Evolutionary conservation across 176 grass and related monocot species (phyloP).

Genomic region (Avena eriantha): DNA sequence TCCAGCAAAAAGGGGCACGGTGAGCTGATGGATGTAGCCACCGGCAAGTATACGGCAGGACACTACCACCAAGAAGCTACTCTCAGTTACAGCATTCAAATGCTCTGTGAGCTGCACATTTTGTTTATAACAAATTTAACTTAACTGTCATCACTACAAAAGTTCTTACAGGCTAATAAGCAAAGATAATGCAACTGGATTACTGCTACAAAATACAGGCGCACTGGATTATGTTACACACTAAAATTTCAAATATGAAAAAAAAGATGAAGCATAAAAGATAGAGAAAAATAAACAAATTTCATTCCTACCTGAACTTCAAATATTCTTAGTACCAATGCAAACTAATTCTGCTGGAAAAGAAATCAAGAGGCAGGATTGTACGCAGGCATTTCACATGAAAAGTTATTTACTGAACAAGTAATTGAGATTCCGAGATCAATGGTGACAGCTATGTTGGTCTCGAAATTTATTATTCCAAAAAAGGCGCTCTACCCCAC

Average conservation of each 20-base stretch:
- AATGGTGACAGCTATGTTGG: conserved; percentile 9
- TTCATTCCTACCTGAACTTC: background rate
- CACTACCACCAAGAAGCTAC: background rate
- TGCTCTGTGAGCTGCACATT: background rate
- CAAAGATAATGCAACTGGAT: background rate
- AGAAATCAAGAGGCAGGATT: background rate
- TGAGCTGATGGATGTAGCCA: background rate
- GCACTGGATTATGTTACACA: background rate
- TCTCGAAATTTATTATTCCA: background rate
- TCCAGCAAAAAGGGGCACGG: background rate
- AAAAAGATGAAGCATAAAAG: background rate
- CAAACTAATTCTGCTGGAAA: background rate
- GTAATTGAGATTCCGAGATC: conserved; percentile 5
- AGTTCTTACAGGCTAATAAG: background rate
- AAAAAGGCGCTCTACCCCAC: conserved; percentile 1
- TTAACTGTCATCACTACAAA: background rate
- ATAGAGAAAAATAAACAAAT: background rate
- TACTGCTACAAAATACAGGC: background rate
- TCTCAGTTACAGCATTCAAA: background rate
- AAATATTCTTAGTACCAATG: background rate
- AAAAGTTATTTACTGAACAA: conserved; percentile 6
- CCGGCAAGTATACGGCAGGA: background rate
- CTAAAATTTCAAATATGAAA: background rate
- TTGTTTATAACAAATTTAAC: conserved; percentile 1
- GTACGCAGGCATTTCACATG: conserved; percentile 7